Conservation (phyloP, 129 eudicot genomes). For the Apium graveolens region DNA sequence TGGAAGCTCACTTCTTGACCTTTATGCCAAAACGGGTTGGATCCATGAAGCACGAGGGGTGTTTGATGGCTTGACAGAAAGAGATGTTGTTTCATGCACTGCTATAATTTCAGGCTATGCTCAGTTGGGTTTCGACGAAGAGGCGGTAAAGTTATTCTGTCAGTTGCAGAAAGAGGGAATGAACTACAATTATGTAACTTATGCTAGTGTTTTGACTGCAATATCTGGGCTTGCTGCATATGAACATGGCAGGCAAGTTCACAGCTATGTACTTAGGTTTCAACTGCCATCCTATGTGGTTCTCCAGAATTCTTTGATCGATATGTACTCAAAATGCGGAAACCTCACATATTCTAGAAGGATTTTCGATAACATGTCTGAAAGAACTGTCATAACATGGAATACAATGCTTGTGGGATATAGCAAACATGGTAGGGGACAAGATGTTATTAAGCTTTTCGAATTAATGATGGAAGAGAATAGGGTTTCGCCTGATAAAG, state of each 20-base stretch:
- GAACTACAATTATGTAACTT: slow-evolving; percentile 69
- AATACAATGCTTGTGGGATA: slow-evolving; percentile 92
- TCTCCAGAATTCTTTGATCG: slow-evolving; percentile 80
- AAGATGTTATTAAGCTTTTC: slow-evolving; percentile 47
- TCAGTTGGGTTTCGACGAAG: slow-evolving; percentile 71
- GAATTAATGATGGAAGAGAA: slow-evolving; percentile 55
- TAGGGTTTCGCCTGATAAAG: slow-evolving; percentile 49
- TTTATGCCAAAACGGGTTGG: slow-evolving; percentile 83
- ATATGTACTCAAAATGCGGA: slow-evolving; percentile 98
- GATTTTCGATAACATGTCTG: slow-evolving; percentile 64
- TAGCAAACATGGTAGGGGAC: slow-evolving; percentile 72
- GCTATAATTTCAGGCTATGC: slow-evolving; percentile 92
- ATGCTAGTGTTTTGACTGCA: slow-evolving; percentile 72
- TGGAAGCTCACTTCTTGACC: slow-evolving; percentile 92
- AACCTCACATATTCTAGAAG: slow-evolving; percentile 63
- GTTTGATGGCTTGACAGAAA: slow-evolving; percentile 59
- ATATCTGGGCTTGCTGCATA: slow-evolving; percentile 87
- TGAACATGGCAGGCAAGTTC: slow-evolving; percentile 87
- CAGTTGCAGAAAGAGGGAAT: slow-evolving; percentile 51
- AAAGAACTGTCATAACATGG: slow-evolving; percentile 81
- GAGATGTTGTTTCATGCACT: slow-evolving; percentile 89
- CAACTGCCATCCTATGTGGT: slow-evolving; percentile 45
- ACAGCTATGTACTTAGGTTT: slow-evolving; percentile 48
- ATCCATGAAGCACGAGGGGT: slow-evolving; percentile 69
- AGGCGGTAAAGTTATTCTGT: slow-evolving; percentile 62